Percentiles rank a stretch among this genome's conserved stretches.
These are phyloP conservation scores for Thielaviopsis musarum DNA, from an alignment of 2,329 filamentous ascomycete genomes.

Conservation along the genomic window DNA sequence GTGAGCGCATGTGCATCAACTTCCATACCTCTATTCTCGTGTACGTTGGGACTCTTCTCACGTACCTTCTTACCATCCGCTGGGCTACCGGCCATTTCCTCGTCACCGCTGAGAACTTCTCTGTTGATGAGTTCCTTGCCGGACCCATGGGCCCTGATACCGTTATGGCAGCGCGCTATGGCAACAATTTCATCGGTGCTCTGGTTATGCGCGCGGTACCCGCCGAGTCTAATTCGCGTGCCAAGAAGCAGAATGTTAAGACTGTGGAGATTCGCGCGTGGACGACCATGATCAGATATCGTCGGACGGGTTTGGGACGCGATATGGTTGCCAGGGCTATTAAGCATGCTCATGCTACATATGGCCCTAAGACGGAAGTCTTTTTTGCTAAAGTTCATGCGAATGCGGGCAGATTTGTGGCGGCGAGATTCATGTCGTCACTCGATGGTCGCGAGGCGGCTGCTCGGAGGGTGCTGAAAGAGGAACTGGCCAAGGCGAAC, in stretches of 20 bases:
- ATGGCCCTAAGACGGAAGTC: background rate
- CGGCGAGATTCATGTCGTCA: background rate
- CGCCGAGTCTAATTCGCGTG: background rate
- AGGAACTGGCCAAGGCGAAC: background rate
- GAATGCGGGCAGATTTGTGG: slow-evolving; percentile 2
- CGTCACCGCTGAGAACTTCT: background rate
- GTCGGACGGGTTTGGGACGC: slow-evolving; percentile 51
- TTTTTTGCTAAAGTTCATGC: background rate
- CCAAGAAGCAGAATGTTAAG: background rate
- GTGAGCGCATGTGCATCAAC: background rate
- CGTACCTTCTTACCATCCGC: slow-evolving; percentile 1
- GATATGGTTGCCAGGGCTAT: slow-evolving; percentile 35
- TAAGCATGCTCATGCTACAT: background rate
- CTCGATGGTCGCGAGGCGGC: background rate
- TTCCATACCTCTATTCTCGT: slow-evolving; percentile 15
- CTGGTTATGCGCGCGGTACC: background rate
- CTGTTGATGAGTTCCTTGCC: background rate
- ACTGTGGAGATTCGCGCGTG: slow-evolving; percentile 48
- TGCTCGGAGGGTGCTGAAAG: background rate
- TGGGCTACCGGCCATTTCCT: slow-evolving; percentile 1
- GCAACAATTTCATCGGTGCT: background rate
- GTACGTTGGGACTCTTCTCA: slow-evolving; percentile 19
- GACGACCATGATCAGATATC: slow-evolving; percentile 57
- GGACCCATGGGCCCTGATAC: background rate
- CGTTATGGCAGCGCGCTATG: background rate